Evolutionary conservation across 1,284 basidiomycete genomes (phyloP).

Genomic region (Tremellales sp.): DNA sequence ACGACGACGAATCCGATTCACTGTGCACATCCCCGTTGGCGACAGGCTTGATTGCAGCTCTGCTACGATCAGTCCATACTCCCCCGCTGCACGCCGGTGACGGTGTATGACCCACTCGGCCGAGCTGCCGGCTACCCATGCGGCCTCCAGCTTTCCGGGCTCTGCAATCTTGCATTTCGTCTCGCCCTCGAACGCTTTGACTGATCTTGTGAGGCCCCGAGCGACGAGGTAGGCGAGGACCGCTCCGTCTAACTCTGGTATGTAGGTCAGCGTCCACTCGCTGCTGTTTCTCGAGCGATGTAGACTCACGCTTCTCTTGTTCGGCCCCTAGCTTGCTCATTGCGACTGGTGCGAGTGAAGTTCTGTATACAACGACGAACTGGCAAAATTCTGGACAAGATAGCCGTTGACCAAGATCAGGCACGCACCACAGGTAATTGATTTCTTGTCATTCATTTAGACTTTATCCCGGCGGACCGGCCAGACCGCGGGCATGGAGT

Average conservation of each 20-base stretch:
- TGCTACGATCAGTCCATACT: no score
- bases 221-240: conserved; percentile 45
- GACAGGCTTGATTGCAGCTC: neutral
- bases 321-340: neutral
- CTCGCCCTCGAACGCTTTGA: conserved; percentile 48
- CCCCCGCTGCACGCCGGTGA: no score
- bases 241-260: conserved; percentile 44
- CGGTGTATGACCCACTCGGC: conserved; percentile 2
- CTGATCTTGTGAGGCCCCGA: conserved; percentile 40
- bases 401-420: no score
- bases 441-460: no score
- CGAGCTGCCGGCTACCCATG: conserved; percentile 20
- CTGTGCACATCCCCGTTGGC: neutral
- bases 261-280: conserved; percentile 12
- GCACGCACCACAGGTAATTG: no score
- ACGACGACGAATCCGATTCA: conserved; percentile 6
- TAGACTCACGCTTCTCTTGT: neutral
- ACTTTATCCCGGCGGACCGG: no score
- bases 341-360: no score
- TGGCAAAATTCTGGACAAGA: no score
- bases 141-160: conserved; percentile 23
- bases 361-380: no score
- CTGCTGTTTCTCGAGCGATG: conserved; percentile 2
- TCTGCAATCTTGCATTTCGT: conserved; percentile 22
- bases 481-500: no score